Evolutionary conservation across 1,139 yeast genomes (phyloP).

Genomic region (Taphrina populina): DNA sequence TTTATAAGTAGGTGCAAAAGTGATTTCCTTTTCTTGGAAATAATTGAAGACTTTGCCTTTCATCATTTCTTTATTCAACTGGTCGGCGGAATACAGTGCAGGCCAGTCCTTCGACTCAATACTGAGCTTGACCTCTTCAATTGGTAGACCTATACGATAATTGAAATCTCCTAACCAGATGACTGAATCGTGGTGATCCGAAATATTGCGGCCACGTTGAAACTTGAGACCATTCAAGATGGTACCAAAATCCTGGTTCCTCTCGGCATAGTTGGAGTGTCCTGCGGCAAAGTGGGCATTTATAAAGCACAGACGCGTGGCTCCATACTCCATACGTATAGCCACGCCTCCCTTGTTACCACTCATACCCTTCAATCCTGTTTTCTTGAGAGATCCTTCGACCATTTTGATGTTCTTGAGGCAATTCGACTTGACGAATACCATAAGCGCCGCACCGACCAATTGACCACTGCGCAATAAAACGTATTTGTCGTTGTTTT

Average conservation of each 20-base stretch:
- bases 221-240: constrained; percentile 75
- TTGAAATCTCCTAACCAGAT: constrained; percentile 97
- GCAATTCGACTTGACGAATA: constrained; percentile 66
- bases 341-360: constrained; percentile 94
- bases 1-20: constrained; percentile 87
- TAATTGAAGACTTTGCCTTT: constrained; percentile 83
- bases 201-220: constrained; percentile 64
- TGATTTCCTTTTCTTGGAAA: constrained; percentile 75
- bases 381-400: constrained; percentile 77
- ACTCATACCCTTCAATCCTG: constrained; percentile 88
- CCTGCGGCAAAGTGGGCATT: constrained; percentile 97
- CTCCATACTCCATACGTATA: constrained; percentile 72
- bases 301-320: constrained; percentile 76
- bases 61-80: constrained; percentile 75
- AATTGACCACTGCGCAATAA: constrained; percentile 82
- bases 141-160: constrained; percentile 72
- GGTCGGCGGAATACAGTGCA: constrained; percentile 70
- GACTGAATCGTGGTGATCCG: constrained; percentile 70
- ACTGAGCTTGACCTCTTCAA: constrained; percentile 67
- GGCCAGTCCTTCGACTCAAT: constrained; percentile 52
- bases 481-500: constrained; percentile 52
- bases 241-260: constrained; percentile 83
- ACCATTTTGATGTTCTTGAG: constrained; percentile 66
- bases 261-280: constrained; percentile 72
- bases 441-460: constrained; percentile 82